Percentiles rank a stretch among this genome's conserved stretches.
Evolutionary conservation across 495 filamentous ascomycete species (phyloP).

Genomic region (Podospora didyma): DNA sequence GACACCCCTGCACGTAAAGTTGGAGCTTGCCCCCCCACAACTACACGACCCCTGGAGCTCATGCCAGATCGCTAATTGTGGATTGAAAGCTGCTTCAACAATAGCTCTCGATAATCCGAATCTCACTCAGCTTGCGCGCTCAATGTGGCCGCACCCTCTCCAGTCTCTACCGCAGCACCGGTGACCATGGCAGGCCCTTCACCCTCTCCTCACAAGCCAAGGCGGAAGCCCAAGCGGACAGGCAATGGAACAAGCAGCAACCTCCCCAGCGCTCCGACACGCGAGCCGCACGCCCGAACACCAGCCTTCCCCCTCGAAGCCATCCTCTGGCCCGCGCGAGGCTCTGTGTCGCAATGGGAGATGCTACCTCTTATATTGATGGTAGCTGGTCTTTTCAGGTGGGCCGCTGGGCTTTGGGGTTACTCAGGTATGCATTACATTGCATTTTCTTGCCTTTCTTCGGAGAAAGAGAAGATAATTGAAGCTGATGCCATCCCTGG

Average conservation of each 20-base stretch:
- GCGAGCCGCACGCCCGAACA: slow-evolving; percentile 33
- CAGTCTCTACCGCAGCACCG: slow-evolving; percentile 14
- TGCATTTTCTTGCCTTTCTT: neutral
- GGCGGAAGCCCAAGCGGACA: slow-evolving; percentile 44
- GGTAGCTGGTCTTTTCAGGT: slow-evolving; percentile 85
- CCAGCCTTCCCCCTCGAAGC: slow-evolving; percentile 81
- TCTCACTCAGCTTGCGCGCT: slow-evolving; percentile 2
- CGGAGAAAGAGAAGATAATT: neutral
- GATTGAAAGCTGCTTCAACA: slow-evolving; percentile 15
- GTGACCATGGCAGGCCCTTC: slow-evolving; percentile 41
- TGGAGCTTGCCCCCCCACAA: neutral
- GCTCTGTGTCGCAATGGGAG: slow-evolving; percentile 87
- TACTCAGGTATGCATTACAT: slow-evolving; percentile 75
- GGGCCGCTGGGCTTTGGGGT: slow-evolving; percentile 87
- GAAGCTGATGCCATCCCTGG: neutral
- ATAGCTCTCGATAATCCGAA: neutral
- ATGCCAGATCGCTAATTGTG: neutral
- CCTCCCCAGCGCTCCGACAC: neutral
- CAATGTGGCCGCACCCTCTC: slow-evolving; percentile 19
- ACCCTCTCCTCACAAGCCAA: slow-evolving; percentile 47
- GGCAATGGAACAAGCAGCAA: slow-evolving; percentile 19
- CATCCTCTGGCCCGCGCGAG: slow-evolving; percentile 86
- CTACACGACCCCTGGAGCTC: neutral
- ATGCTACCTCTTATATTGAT: slow-evolving; percentile 82
- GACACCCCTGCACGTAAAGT: neutral